These are phyloP conservation scores for Berberis vulgaris DNA, from an alignment of 164 flowering plant genomes.

Conservation along the genomic window DNA sequence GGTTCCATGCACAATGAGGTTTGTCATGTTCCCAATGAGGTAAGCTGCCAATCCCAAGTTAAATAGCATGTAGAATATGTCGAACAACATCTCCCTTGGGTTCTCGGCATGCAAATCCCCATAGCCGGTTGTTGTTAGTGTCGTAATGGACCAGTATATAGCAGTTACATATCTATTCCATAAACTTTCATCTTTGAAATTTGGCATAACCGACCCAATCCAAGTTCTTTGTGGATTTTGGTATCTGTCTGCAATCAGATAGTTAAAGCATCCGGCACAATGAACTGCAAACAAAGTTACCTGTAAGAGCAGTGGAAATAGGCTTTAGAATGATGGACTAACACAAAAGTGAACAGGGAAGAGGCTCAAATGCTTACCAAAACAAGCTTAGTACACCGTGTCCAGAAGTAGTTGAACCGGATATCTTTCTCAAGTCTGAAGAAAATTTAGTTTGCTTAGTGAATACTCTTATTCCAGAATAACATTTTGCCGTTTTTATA, in stretches of 20 bases:
- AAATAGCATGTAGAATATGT: conserved; percentile 84
- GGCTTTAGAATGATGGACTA: neutral
- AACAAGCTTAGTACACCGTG: conserved; percentile 80
- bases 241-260: conserved; percentile 85
- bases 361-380: conserved; percentile 41
- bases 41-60: conserved; percentile 89
- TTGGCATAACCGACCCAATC: conserved; percentile 87
- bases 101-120: conserved; percentile 95
- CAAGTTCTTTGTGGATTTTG: conserved; percentile 79
- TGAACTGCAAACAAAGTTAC: conserved; percentile 93
- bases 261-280: conserved; percentile 89
- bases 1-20: conserved; percentile 93
- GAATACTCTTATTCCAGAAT: conserved; percentile 8
- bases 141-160: conserved; percentile 94
- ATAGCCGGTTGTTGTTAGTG: conserved; percentile 89
- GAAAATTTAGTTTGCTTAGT: conserved; percentile 20
- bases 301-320: conserved; percentile 26
- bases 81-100: conserved; percentile 86
- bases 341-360: neutral
- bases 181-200: conserved; percentile 67
- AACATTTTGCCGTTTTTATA: conserved; percentile 15
- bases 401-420: conserved; percentile 94
- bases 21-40: conserved; percentile 97
- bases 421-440: conserved; percentile 95
- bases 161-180: conserved; percentile 81